Percentiles rank a stretch among this genome's conserved stretches.
phyloP scores from a whole-genome alignment of 2,329 filamentous ascomycete genomes.

The Penicillium sp. region DNA sequence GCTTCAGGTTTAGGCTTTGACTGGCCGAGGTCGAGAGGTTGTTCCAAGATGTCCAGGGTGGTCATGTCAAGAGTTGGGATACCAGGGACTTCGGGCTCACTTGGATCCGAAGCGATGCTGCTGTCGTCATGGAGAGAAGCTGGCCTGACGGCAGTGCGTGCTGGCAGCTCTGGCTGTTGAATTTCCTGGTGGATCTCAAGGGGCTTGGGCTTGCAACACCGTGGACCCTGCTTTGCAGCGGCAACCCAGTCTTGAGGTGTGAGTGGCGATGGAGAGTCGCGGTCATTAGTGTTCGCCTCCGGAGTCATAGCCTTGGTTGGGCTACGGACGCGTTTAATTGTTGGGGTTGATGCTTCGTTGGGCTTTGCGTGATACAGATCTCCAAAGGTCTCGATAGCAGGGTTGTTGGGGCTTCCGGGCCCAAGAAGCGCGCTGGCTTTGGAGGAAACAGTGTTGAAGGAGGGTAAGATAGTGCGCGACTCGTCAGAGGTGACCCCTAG shows the following conservation, averaged over 20 bases:
- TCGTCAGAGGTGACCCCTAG: slow-evolving; percentile 17
- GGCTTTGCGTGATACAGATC: slow-evolving; percentile 17
- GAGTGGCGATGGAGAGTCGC: slow-evolving; percentile 26
- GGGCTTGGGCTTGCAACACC: slow-evolving; percentile 13
- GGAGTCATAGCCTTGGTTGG: slow-evolving; percentile 15
- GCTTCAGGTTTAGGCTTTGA: slow-evolving; percentile 14
- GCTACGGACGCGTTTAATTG: slow-evolving; percentile 19
- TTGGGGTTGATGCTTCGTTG: slow-evolving; percentile 17
- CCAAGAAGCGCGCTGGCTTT: slow-evolving; percentile 22
- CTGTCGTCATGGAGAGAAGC: slow-evolving; percentile 22
- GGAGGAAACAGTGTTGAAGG: slow-evolving; percentile 24
- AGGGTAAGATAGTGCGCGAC: slow-evolving; percentile 28
- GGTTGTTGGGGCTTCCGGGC: slow-evolving; percentile 20
- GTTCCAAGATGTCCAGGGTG: slow-evolving; percentile 25
- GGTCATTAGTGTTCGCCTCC: slow-evolving; percentile 5
- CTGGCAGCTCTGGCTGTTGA: slow-evolving; percentile 1
- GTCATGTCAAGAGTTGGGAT: slow-evolving; percentile 27
- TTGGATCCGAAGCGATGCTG: slow-evolving; percentile 22
- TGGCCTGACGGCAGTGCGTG: slow-evolving; percentile 14
- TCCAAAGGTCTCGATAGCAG: slow-evolving; percentile 16
- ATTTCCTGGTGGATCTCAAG: slow-evolving; percentile 3
- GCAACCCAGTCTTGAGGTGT: slow-evolving; percentile 38
- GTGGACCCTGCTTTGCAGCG: slow-evolving; percentile 27
- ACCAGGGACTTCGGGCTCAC: slow-evolving; percentile 20
- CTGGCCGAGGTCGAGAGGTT: slow-evolving; percentile 8